Base-by-base conservation (phyloP, 805 yeast genomes). In the Candida khao-thaluensis region DNA sequence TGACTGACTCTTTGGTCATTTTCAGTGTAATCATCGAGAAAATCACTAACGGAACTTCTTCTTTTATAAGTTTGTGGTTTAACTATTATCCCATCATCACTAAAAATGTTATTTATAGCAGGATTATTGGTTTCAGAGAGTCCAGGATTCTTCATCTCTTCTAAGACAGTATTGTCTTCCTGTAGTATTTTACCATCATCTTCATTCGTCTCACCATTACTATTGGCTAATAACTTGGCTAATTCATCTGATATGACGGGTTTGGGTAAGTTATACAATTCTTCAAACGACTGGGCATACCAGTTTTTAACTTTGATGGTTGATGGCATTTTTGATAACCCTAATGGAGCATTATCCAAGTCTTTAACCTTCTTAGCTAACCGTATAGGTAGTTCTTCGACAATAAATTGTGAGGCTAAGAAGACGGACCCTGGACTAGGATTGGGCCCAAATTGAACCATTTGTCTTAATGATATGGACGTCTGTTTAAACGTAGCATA, bases 241-340 rank as follows among this genome's bases (percentile, higher is more conserved):
- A 74, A 58, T 33, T 70, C 72, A 12, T 57, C 66, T 33, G 66
- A 64, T 31, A 81, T 66, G 22, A 52, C 54, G 1, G 91, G 91
- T 41, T 74, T 72, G 9, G 79, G 76, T 30, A 89, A 61, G 9
- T 71, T 59, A n/a, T 83, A 78, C 48, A 88, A 72, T 55, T 88
- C 91, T 51, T 87, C 89, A 59, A 89, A 89, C 7, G 91, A 81
- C 57, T 87, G 93, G 1, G 90, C 90, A 57, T 88, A 89, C 96
- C 96, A 89, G 56, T 87, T 79, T 44, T 81, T 76, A 12, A 88
- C 96, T 47, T 80, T 74, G 37, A 76, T 66, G 35, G 90, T 86
- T 2, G 88, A 79, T 1, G 88, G 87, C 79, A 82, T 82, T 21
- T 79, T 70, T 49, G 72, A 74, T 39, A 89, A 69, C 0, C 87